Conservation (phyloP, 208 protist genomes). For the Leishmania amazonensis region DNA sequence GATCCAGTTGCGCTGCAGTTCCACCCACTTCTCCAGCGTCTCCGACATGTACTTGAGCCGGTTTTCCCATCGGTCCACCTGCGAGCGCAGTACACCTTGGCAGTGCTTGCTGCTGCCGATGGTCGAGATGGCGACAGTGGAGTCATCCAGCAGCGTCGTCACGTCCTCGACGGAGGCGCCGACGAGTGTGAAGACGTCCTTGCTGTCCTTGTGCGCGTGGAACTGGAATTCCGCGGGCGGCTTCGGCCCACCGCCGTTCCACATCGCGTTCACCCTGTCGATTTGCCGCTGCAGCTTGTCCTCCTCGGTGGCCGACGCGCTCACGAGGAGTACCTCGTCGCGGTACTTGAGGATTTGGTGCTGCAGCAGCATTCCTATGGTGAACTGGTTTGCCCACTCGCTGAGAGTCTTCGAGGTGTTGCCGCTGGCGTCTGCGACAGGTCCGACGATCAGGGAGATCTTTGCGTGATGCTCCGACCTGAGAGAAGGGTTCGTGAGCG, state of each 20-base stretch:
- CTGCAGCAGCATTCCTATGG: slow-evolving; percentile 88
- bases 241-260: slow-evolving; percentile 92
- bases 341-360: slow-evolving; percentile 87
- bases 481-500: slow-evolving; percentile 94
- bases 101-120: slow-evolving; percentile 94
- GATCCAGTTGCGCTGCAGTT: slow-evolving; percentile 97
- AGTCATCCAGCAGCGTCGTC: slow-evolving; percentile 93
- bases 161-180: slow-evolving; percentile 94
- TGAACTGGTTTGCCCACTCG: slow-evolving; percentile 85
- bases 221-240: slow-evolving; percentile 93
- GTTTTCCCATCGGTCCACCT: slow-evolving; percentile 95
- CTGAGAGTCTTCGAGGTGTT: slow-evolving; percentile 55
- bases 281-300: slow-evolving; percentile 96
- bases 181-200: slow-evolving; percentile 93
- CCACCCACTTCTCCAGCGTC: slow-evolving; percentile 94
- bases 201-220: slow-evolving; percentile 94
- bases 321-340: slow-evolving; percentile 93
- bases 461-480: slow-evolving; percentile 84
- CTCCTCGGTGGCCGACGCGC: slow-evolving; percentile 95
- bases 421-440: slow-evolving; percentile 60
- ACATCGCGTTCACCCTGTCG: slow-evolving; percentile 94
- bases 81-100: slow-evolving; percentile 88
- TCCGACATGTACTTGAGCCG: slow-evolving; percentile 94
- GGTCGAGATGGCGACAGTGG: slow-evolving; percentile 89
- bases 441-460: slow-evolving; percentile 79